phyloP scores from a whole-genome alignment of 169 alveolate species.

The Plasmodium reichenowi region DNA sequence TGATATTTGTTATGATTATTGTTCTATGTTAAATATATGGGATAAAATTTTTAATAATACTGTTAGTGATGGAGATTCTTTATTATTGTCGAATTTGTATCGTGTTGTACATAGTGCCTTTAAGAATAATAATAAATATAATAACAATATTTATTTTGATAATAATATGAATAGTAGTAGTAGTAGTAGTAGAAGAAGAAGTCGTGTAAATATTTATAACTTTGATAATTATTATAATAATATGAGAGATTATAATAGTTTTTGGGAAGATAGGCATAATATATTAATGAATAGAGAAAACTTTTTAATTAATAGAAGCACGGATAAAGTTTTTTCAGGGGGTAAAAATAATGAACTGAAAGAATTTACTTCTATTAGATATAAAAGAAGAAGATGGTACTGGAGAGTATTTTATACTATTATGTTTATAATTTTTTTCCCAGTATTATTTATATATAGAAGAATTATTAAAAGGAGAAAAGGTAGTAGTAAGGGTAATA shows the following conservation, averaged over 20 bases:
- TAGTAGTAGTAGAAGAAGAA: too few species aligned
- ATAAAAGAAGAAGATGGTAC: slow-evolving; percentile 63
- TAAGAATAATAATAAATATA: slow-evolving; percentile 22
- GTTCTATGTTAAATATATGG: slow-evolving; percentile 64
- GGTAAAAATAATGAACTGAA: slow-evolving; percentile 35
- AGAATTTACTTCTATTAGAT: slow-evolving; percentile 20
- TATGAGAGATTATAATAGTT: too few species aligned
- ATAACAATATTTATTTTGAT: slow-evolving; percentile 21
- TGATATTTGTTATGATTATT: slow-evolving; percentile 64
- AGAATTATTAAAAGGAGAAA: slow-evolving; percentile 25
- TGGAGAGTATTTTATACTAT: slow-evolving; percentile 63
- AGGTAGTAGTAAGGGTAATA: background rate
- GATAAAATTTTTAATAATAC: slow-evolving; percentile 64
- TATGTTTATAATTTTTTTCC: slow-evolving; percentile 37
- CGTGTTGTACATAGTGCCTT: slow-evolving; percentile 42
- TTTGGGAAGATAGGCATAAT: background rate
- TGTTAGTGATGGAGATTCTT: slow-evolving; percentile 29
- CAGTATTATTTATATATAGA: slow-evolving; percentile 58
- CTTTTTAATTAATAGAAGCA: slow-evolving; percentile 39
- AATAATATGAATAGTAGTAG: too few species aligned
- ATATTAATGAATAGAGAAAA: slow-evolving; percentile 15
- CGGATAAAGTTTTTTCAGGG: background rate
- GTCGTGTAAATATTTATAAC: too few species aligned
- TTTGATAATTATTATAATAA: too few species aligned
- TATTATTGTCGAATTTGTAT: slow-evolving; percentile 39